Conservation (phyloP, 225 moss, liverwort and hornwort species). For the Physcomitrellopsis africana region DNA sequence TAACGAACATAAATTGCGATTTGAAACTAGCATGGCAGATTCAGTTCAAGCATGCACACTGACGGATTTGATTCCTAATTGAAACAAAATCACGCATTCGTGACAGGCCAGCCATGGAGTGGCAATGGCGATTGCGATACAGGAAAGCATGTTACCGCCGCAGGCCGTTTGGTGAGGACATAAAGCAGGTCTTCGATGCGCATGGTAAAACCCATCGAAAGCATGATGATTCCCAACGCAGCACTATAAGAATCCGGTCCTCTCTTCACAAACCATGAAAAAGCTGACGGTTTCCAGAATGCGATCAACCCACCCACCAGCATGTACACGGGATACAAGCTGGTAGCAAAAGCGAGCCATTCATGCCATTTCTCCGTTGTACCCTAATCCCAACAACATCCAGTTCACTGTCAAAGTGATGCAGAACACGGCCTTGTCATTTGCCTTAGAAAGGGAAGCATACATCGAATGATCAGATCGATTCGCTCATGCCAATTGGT, state of each 20-base stretch:
- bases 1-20: too few relatives aligned
- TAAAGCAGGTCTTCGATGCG: conserved; percentile 53
- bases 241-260: conserved; percentile 57
- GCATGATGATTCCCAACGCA: conserved; percentile 65
- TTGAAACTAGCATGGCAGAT: too few relatives aligned
- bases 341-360: conserved; percentile 61
- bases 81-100: neutral
- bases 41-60: too few relatives aligned
- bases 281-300: conserved; percentile 59
- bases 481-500: neutral
- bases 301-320: conserved; percentile 58
- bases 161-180: conserved; percentile 50
- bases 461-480: too few relatives aligned
- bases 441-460: neutral
- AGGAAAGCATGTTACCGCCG: conserved; percentile 34
- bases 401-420: conserved; percentile 16
- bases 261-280: conserved; percentile 65
- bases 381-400: conserved; percentile 41
- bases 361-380: conserved; percentile 39
- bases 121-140: neutral
- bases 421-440: neutral
- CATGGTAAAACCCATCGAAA: conserved; percentile 67
- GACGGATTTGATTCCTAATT: neutral
- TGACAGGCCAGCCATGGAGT: neutral
- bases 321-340: conserved; percentile 70